Base-by-base conservation (phyloP, 495 filamentous ascomycete genomes). In the Xylaria palmicola region DNA sequence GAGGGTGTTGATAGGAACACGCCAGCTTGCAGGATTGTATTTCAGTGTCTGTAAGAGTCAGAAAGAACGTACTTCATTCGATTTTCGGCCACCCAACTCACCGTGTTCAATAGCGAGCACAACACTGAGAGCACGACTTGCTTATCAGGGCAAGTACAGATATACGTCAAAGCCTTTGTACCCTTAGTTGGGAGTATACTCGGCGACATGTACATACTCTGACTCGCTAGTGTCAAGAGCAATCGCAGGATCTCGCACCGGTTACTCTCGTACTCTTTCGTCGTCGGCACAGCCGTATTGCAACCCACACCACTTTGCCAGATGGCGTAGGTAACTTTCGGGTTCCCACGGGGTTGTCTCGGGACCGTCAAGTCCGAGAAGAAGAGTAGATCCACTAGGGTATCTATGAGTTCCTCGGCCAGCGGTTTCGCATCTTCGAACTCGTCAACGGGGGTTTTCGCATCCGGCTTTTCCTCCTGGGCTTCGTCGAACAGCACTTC, bases 231-330 rank as follows among this genome's bases (percentile, higher is more conserved):
- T 0, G 92, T 92, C 59, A 99, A 80, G 37, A 99, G 79, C 64
- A 98, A 74, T 34, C 95, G 86, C 61, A 99, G 74, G 26, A 97
- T 87, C 71, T 99, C 94, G 65, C 88, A 90, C 29, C 94, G 86
- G 72, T 97, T 97, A 73, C 82, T 92, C 76, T 99, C 94, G 48
- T 89, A 85, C 61, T 97, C 90, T 73, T 90, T 97, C 39, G 83
- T 96, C 19, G 93, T 91, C 17, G 88, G 88, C 72, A 97, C 87
- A 1, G 91, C 82, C 6, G 89, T 90, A 71, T 96, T 96, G 75
- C 93, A 98, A 2, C 94, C 94, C 47, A 99, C 93, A 24, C 94
- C 94, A 66, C 89, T 97, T 74, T 97, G 92, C 94, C 94, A 99
- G 66, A 99, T 98, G 36, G 92, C 87, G 76, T 91, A 96, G 13